Evolutionary conservation across 257 asterid species (phyloP).

Genomic region (Solanum chaucha): DNA sequence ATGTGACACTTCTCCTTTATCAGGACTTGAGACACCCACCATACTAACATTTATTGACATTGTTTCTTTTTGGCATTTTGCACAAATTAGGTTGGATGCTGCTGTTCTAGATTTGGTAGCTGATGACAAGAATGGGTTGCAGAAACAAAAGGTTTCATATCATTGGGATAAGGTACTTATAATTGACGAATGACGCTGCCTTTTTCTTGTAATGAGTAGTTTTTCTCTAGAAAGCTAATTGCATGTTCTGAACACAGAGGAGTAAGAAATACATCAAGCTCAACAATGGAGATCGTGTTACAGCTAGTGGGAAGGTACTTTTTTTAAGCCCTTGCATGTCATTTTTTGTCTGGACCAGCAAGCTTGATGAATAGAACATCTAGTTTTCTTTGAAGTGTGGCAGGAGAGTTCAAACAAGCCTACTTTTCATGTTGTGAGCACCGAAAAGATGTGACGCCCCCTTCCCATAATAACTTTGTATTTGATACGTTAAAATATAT

Average conservation of each 20-base stretch:
- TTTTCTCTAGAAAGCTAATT: not conserved
- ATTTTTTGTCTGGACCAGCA: not conserved
- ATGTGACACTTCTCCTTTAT: not conserved
- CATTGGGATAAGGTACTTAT: slow-evolving; percentile 92
- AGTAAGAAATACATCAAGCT: slow-evolving; percentile 87
- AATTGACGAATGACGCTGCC: not conserved
- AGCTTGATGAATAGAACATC: not conserved
- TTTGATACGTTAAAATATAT: not conserved
- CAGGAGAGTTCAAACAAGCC: not conserved
- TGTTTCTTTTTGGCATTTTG: not conserved
- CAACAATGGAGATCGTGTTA: slow-evolving; percentile 88
- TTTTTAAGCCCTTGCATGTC: not conserved
- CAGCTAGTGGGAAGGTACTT: slow-evolving; percentile 92
- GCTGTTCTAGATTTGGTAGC: slow-evolving; percentile 90
- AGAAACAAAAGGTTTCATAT: slow-evolving; percentile 61
- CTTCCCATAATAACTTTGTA: not conserved
- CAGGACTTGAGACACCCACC: not conserved
- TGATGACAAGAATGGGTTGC: slow-evolving; percentile 62
- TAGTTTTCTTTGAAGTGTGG: not conserved
- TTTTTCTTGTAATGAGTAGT: not conserved
- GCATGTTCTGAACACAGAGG: slow-evolving; percentile 43
- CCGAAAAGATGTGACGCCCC: not conserved
- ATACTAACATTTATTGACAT: not conserved
- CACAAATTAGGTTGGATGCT: slow-evolving; percentile 59
- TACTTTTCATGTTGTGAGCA: not conserved